A percentile compares a stretch with the other conserved stretches of the same genome.
Evolutionary conservation across 2,329 filamentous ascomycete species (phyloP).

Genomic region (Aspergillus fumigatiaffinis): DNA sequence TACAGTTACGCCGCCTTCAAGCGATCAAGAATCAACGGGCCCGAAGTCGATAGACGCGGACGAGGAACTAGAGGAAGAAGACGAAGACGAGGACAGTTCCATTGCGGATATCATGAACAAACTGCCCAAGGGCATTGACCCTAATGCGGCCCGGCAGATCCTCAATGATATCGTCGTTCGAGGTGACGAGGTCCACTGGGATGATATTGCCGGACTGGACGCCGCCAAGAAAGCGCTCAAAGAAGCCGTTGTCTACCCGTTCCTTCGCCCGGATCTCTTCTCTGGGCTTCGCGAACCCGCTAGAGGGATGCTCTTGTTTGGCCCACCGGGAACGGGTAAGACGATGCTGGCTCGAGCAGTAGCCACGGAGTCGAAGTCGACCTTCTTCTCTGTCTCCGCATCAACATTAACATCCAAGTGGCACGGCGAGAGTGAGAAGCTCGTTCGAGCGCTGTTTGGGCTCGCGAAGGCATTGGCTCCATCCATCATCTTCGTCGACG

Average conservation of each 20-base stretch:
- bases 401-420: conserved; percentile 95
- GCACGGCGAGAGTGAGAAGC: conserved; percentile 91
- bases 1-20: conserved; percentile 44
- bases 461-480: conserved; percentile 87
- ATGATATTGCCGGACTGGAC: conserved; percentile 86
- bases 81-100: conserved; percentile 50
- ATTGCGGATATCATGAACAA: conserved; percentile 67
- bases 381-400: conserved; percentile 95
- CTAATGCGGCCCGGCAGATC: conserved; percentile 80
- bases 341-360: conserved; percentile 96
- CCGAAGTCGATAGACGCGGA: conserved; percentile 47
- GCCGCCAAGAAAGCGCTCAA: conserved; percentile 87
- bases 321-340: conserved; percentile 95
- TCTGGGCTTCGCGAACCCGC: conserved; percentile 93
- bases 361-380: conserved; percentile 88
- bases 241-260: conserved; percentile 95
- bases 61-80: conserved; percentile 38
- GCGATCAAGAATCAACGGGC: conserved; percentile 39
- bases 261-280: conserved; percentile 90
- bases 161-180: conserved; percentile 93
- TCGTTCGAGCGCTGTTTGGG: conserved; percentile 85
- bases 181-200: conserved; percentile 93
- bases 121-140: conserved; percentile 77
- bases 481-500: conserved; percentile 96
- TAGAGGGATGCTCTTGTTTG: conserved; percentile 91